Evolutionary conservation across 2,329 filamentous ascomycete genomes (phyloP), one percentile per base, ranked within the genome.

Genomic region (Hirsutella thompsonii): DNA sequence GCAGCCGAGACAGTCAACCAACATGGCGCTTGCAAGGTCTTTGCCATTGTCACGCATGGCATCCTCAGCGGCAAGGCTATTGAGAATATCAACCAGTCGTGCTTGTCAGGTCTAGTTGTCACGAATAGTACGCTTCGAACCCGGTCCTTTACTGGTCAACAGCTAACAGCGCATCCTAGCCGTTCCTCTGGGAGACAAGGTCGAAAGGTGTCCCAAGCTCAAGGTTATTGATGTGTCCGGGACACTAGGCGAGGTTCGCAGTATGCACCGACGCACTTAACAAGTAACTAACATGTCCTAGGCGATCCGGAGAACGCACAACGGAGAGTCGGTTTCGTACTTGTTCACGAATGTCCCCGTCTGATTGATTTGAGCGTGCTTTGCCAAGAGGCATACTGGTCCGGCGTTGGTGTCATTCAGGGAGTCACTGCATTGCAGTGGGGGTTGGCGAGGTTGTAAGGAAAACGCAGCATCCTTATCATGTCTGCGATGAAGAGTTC

Each of bases 41-140:
- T 94, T 47, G 92, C 92, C 20, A 93, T 96, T 49, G 92, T 96
- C 44, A 95, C 90, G 1, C 90, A 95, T 57, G 89, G 88, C 29
- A 94, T 95, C 44, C 67, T 96, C 39, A 88, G 81, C 48, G 89
- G 88, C 39, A 86, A 84, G 50, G 89, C 89, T 35, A 90, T 93
- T 43, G 81, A 93, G 53, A 88, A 81, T 34, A 69, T 94, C 54
- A 94, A 94, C 62, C 74, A 74, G 49, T 87, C 84, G 54, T 74
- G 78, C 57, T 66, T 94, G 49, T 79, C 76, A 51, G 79, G 82
- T 52, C 68, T 95, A 30, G 87, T 95, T 13, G 87, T 94, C 29
- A 94, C 89, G 38, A 94, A 95, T 64, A 94, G 64, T 67, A 52
- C 54, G 62, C 54, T 21, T 20, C 20, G 11, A 18, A 13, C 26